Evolutionary conservation across 495 filamentous ascomycete genomes (phyloP).

Genomic region (Annulohypoxylon bovei): DNA sequence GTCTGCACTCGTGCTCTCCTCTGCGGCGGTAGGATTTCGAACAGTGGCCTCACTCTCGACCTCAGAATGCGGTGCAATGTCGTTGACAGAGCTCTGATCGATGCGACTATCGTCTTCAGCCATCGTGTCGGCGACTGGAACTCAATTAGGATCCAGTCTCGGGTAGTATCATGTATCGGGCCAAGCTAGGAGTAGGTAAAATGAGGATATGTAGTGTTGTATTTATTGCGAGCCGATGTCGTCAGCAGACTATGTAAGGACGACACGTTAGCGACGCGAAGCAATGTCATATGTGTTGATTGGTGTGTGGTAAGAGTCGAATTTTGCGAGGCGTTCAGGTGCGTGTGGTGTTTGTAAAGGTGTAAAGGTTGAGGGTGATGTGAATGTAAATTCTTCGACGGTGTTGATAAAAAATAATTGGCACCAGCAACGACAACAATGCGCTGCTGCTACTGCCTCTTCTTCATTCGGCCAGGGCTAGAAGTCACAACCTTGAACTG

Average conservation of each 20-base stretch:
- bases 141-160: slow-evolving; percentile 10
- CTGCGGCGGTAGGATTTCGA: neutral
- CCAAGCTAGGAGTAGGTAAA: slow-evolving; percentile 40
- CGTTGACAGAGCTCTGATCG: slow-evolving; percentile 11
- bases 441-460: neutral
- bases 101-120: slow-evolving; percentile 43
- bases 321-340: neutral
- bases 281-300: slow-evolving; percentile 39
- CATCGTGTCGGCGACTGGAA: slow-evolving; percentile 35
- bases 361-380: neutral
- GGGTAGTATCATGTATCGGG: slow-evolving; percentile 11
- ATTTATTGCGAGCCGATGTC: slow-evolving; percentile 25
- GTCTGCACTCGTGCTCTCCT: neutral
- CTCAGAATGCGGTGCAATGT: slow-evolving; percentile 12
- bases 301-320: neutral
- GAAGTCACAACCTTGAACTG: neutral
- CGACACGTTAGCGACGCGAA: slow-evolving; percentile 18
- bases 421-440: neutral
- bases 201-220: slow-evolving; percentile 34
- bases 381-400: neutral
- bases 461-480: neutral
- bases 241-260: slow-evolving; percentile 11
- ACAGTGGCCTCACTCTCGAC: neutral
- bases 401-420: neutral
- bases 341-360: neutral